These are phyloP conservation scores for Ilex aquifolium DNA, from an alignment of 257 asterid species.

Conservation along the genomic window DNA sequence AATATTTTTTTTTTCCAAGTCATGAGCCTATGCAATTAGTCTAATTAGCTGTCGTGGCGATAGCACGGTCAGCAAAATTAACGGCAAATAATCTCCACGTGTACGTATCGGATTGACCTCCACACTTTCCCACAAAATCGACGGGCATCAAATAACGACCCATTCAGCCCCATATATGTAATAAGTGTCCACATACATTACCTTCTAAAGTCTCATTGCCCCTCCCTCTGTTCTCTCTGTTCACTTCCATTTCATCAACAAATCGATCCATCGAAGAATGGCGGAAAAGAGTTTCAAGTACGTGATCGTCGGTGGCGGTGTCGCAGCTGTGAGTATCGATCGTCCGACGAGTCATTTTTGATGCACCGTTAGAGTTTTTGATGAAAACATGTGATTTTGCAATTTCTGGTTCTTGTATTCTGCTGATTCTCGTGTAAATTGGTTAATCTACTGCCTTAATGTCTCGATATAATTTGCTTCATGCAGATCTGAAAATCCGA, in stretches of 20 bases:
- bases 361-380: neutral
- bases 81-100: constrained; percentile 10
- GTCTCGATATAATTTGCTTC: neutral
- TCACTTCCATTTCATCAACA: neutral
- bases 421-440: neutral
- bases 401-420: neutral
- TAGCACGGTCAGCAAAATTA: constrained; percentile 23
- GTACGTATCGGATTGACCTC: constrained; percentile 26
- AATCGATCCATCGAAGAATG: constrained; percentile 24
- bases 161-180: neutral
- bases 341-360: constrained; percentile 1
- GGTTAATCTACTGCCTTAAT: neutral
- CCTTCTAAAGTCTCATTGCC: neutral
- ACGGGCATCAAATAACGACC: constrained; percentile 1
- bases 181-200: neutral
- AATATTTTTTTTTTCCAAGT: no score
- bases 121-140: neutral
- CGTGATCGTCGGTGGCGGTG: constrained; percentile 94
- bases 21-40: no score
- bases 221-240: no score
- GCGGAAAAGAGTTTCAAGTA: constrained; percentile 77
- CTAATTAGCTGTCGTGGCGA: constrained; percentile 12
- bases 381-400: neutral
- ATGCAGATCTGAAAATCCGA: neutral
- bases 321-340: constrained; percentile 65